These are phyloP conservation scores for Platanthera zijinensis DNA, from an alignment of 106 monocot genomes.

Conservation along the genomic window DNA sequence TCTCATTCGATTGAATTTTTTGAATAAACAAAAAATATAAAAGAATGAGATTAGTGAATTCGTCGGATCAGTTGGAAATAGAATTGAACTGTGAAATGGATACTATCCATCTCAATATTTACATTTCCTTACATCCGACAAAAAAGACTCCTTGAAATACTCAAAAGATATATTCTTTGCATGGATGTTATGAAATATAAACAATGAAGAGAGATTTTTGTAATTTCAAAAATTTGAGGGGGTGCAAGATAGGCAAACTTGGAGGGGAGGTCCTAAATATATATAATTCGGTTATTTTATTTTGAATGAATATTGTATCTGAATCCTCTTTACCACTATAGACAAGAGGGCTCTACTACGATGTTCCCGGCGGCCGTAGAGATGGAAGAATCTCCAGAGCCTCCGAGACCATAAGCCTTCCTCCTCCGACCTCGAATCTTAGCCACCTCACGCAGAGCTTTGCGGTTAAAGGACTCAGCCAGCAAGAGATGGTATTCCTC, in stretches of 20 bases:
- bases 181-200: no score
- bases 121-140: no score
- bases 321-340: neutral
- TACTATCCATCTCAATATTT: no score
- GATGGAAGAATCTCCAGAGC: conserved; percentile 1
- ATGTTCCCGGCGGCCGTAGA: conserved; percentile 12
- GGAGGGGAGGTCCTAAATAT: neutral
- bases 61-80: no score
- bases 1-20: no score
- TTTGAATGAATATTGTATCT: neutral
- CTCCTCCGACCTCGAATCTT: neutral
- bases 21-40: no score
- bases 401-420: conserved; percentile 11
- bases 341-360: neutral
- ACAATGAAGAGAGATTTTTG: no score
- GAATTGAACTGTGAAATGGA: no score
- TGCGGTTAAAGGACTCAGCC: conserved; percentile 14
- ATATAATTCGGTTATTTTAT: neutral
- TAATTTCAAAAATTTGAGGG: no score
- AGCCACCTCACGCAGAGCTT: conserved; percentile 22
- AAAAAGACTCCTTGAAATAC: no score
- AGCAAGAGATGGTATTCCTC: conserved; percentile 27
- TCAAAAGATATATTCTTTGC: no score
- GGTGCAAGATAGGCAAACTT: neutral
- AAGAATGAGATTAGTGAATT: no score